phyloP scores from a whole-genome alignment of 2,329 filamentous ascomycete species.

The Mycogone perniciosa region DNA sequence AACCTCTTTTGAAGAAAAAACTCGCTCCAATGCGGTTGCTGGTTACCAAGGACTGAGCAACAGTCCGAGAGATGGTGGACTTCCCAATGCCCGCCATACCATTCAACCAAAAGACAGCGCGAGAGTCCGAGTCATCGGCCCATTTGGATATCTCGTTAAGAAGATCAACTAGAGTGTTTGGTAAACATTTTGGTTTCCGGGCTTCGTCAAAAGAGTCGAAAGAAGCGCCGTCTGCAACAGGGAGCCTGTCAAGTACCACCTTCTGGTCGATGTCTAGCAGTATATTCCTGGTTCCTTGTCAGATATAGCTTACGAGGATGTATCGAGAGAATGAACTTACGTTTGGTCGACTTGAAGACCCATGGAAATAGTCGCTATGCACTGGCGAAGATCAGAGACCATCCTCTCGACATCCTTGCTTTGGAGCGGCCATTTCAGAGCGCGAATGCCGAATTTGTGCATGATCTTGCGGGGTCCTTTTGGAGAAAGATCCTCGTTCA shows the following conservation, averaged over 20 bases:
- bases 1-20: slow-evolving; percentile 41
- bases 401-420: slow-evolving; percentile 28
- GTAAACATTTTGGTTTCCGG: slow-evolving; percentile 24
- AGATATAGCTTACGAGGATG: not conserved
- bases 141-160: slow-evolving; percentile 24
- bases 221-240: slow-evolving; percentile 15
- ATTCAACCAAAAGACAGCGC: slow-evolving; percentile 31
- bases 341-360: slow-evolving; percentile 29
- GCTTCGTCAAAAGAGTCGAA: slow-evolving; percentile 29
- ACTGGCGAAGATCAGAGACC: slow-evolving; percentile 23
- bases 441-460: slow-evolving; percentile 25
- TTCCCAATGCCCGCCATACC: slow-evolving; percentile 36
- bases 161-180: slow-evolving; percentile 26
- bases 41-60: slow-evolving; percentile 22
- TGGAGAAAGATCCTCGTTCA: slow-evolving; percentile 1
- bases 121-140: slow-evolving; percentile 16
- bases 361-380: slow-evolving; percentile 22
- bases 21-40: slow-evolving; percentile 24
- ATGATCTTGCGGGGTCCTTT: slow-evolving; percentile 22
- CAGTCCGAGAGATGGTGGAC: slow-evolving; percentile 32
- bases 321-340: slow-evolving; percentile 18
- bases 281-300: not conserved
- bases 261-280: slow-evolving; percentile 19
- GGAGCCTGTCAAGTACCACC: slow-evolving; percentile 16
- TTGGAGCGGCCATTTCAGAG: slow-evolving; percentile 34